Conservation (phyloP, 116 monocot genomes). For the Trichopus zeylanicus region DNA sequence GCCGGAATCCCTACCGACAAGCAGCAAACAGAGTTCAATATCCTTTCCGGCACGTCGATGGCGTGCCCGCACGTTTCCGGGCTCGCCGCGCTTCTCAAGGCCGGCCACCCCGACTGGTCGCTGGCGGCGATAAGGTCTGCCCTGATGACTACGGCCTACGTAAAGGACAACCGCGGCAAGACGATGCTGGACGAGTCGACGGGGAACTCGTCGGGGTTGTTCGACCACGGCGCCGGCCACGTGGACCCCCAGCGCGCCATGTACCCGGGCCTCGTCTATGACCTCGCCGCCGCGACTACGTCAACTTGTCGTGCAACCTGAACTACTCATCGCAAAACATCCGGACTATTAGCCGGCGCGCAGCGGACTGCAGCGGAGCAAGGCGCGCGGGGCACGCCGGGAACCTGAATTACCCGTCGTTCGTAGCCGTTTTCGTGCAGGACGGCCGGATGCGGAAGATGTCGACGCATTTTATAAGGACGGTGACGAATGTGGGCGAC, state of each 20-base stretch:
- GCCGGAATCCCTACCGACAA: slow-evolving; percentile 8
- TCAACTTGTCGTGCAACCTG: slow-evolving; percentile 21
- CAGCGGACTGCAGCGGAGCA: slow-evolving; percentile 13
- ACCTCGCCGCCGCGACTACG: slow-evolving; percentile 14
- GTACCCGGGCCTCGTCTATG: slow-evolving; percentile 31
- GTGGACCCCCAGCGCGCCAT: slow-evolving; percentile 15
- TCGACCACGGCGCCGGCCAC: slow-evolving; percentile 26
- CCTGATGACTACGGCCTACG: slow-evolving; percentile 27
- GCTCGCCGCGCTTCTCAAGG: slow-evolving; percentile 20
- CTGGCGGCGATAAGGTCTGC: slow-evolving; percentile 27
- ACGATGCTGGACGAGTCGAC: slow-evolving; percentile 6
- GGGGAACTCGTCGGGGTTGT: slow-evolving; percentile 2
- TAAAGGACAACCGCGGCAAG: background rate
- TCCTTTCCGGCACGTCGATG: slow-evolving; percentile 39
- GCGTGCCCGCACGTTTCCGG: slow-evolving; percentile 30
- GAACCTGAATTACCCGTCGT: slow-evolving; percentile 20
- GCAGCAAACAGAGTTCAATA: slow-evolving; percentile 15
- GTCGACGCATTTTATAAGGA: slow-evolving; percentile 65
- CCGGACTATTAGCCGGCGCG: background rate
- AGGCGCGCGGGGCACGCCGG: too few species aligned
- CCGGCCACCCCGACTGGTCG: slow-evolving; percentile 19
- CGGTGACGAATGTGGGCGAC: slow-evolving; percentile 68
- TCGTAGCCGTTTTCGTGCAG: background rate
- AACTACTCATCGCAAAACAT: slow-evolving; percentile 10
- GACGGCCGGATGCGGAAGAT: slow-evolving; percentile 14